Evolutionary conservation across 768 basidiomycete species (phyloP), one percentile per base, ranked within the genome.

Genomic region (Termitomyces sp.): DNA sequence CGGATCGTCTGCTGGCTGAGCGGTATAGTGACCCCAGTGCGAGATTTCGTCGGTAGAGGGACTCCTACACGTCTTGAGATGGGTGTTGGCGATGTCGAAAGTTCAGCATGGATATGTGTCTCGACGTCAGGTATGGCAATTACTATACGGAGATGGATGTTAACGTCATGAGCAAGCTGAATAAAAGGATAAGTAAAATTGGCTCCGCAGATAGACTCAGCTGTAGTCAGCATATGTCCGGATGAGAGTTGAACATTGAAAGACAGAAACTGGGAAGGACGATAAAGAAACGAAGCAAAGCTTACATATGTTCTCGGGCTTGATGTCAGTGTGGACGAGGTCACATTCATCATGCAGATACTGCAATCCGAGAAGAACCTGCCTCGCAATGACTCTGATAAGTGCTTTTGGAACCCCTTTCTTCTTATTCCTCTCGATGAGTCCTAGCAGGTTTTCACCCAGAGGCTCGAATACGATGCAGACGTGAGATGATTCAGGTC

Each of bases 281-380:
- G 61, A 63, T 43, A 34, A 51, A 57, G 60, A 50, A 61, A 20
- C 32, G 25, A 32, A 58, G 43, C 63, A 61, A 55, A 36, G 59
- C 93, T 80, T 70, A 96, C 94, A 78, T 62, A 97, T 94, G 71
- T 97, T 97, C 80, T 97, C 95, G 59, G 94, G 95, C 74, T 97
- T 96, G 61, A 96, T 89, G 67, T 92, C 91, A 25, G 95, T 97
- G 70, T 97, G 95, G 32, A 96, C 92, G 45, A 96, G 83, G 69
- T 92, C 86, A 73, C 94, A 96, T 73, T 94, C 92, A 31, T 94
- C 90, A 68, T 97, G 95, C 12, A 97, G 84, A 72, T 95, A 97
- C 71, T 95, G 87, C 60, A 96, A 80, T 32, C 94, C 95, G 17
- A 94, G 85, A 49, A 97, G 81, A 51, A 96, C 79, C 72, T 97